phyloP scores from a whole-genome alignment of 371 early-diverging fungal genomes.

The Mucor racemosus region DNA sequence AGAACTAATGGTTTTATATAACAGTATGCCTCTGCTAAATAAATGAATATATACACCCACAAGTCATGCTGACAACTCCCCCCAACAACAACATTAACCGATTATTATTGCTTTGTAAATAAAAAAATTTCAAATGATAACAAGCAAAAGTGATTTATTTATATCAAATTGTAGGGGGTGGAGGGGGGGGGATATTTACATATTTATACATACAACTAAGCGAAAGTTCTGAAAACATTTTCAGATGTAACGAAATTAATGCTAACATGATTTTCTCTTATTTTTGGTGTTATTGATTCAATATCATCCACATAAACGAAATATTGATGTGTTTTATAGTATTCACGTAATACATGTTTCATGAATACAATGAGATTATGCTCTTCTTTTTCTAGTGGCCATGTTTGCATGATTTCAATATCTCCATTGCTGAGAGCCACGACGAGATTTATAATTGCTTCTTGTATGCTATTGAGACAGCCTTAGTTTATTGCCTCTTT shows the following conservation, averaged over 20 bases:
- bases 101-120: background rate
- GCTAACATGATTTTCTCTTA: background rate
- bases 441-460: background rate
- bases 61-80: background rate
- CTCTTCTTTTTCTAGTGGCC: conserved; percentile 10
- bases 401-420: conserved; percentile 1
- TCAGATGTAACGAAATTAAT: conserved; percentile 20
- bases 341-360: conserved; percentile 1
- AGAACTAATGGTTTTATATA: too few species aligned
- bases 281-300: background rate
- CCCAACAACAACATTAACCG: background rate
- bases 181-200: background rate
- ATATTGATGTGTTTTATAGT: conserved; percentile 18
- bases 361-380: conserved; percentile 4
- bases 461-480: conserved; percentile 7
- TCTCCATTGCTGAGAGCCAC: conserved; percentile 11
- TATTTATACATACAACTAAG: background rate
- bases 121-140: background rate
- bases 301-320: conserved; percentile 31
- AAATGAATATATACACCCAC: background rate
- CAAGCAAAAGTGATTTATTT: background rate
- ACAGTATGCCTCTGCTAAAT: background rate
- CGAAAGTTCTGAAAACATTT: background rate
- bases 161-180: background rate
- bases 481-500: background rate